These are phyloP conservation scores for Gynandropsis gynandra DNA, from an alignment of 345 rosid genomes.

Conservation along the genomic window DNA sequence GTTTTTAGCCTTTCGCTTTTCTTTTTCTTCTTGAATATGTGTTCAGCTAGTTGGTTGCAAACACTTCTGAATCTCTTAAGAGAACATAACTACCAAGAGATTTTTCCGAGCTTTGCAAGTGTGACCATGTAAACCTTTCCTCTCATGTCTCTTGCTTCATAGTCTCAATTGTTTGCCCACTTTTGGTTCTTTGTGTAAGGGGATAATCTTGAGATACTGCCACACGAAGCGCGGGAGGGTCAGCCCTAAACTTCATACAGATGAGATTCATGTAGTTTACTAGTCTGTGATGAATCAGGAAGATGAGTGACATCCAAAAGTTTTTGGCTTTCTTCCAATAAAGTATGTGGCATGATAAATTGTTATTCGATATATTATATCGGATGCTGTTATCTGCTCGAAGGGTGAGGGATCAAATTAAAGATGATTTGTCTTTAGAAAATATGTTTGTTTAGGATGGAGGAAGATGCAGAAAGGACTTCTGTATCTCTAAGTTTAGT, in stretches of 20 bases:
- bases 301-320: slow-evolving; percentile 11
- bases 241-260: slow-evolving; percentile 16
- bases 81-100: slow-evolving; percentile 3
- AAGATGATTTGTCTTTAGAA: slow-evolving; percentile 4
- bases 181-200: slow-evolving; percentile 26
- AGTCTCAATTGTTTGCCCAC: slow-evolving; percentile 21
- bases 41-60: too few species aligned
- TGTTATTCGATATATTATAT: background rate
- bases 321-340: slow-evolving; percentile 5
- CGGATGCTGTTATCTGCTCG: slow-evolving; percentile 14
- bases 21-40: too few species aligned
- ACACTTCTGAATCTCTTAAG: too few species aligned
- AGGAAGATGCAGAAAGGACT: too few species aligned
- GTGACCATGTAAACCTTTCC: slow-evolving; percentile 2
- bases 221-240: slow-evolving; percentile 19
- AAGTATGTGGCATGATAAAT: slow-evolving; percentile 4
- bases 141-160: slow-evolving; percentile 1
- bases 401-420: too few species aligned
- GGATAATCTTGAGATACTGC: slow-evolving; percentile 26
- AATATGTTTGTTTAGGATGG: slow-evolving; percentile 6
- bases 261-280: slow-evolving; percentile 22
- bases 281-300: slow-evolving; percentile 21
- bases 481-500: too few species aligned
- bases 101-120: slow-evolving; percentile 16
- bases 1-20: too few species aligned